Percentiles rank a stretch among this genome's conserved stretches.
These are phyloP conservation scores for Parietichytrium sp. DNA, from an alignment of 108 stramenopile species.

Conservation along the genomic window DNA sequence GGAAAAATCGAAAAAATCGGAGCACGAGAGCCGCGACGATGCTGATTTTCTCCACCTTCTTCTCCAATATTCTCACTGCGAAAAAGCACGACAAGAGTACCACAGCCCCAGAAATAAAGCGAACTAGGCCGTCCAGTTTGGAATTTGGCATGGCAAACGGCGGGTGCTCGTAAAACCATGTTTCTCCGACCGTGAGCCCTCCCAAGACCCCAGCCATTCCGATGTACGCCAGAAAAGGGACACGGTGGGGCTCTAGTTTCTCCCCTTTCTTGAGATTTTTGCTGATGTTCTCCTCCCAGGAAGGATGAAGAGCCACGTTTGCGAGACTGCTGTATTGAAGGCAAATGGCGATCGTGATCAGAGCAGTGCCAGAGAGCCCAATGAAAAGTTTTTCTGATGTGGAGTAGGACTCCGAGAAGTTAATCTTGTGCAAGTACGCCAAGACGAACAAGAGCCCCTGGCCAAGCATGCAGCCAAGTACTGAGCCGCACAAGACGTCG, in stretches of 20 bases:
- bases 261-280: neutral
- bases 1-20: no score
- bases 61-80: no score
- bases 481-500: neutral
- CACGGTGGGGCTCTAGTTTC: neutral
- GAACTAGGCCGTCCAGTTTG: no score
- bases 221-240: neutral
- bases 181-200: neutral
- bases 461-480: neutral
- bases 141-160: no score
- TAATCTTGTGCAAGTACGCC: neutral
- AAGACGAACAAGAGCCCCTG: neutral
- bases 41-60: no score
- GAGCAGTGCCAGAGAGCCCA: neutral
- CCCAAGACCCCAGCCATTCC: neutral
- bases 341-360: neutral
- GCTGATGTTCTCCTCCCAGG: neutral
- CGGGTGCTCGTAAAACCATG: no score
- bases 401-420: neutral
- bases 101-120: no score
- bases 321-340: neutral
- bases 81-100: no score
- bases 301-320: neutral
- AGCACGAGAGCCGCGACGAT: no score
- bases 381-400: neutral